Base-by-base conservation (phyloP, 306 rosid genomes). In the Trifolium fragiferum region DNA sequence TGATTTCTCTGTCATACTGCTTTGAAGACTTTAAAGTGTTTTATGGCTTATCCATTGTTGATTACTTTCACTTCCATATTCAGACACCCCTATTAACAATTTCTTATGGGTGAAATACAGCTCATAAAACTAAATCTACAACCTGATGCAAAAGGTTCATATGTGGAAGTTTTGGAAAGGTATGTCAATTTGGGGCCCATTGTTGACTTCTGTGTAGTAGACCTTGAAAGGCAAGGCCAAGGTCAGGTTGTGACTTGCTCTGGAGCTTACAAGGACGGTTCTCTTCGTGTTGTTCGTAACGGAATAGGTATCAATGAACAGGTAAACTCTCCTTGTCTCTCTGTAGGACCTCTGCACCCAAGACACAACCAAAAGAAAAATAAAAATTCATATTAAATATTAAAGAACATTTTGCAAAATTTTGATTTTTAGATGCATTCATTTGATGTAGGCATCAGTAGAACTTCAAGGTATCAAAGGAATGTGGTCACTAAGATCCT, bases 201-300 rank as follows among this genome's bases (percentile, higher is more conserved):
- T 58, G 97, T 86, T 77, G 99, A 95, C 86, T 89, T 95, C 76
- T 95, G 98, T 78, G 98, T 95, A 69, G 98, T 95, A 73, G 99
- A 95, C 85, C 97, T 92, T 68, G 99, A 95, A 78, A 90, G 99
- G 86, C 99, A 95, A 90, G 99, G 98, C 62, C 99, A 95, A 83
- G 99, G 97, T 57, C 99, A 95, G 90, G 99, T 95, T 73, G 99
- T 95, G 57, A 92, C 99, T 67, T 95, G 99, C 86, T 95, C 99
- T 73, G 99, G 99, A 66, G 98, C 99, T 76, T 95, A 79, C 84
- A 95, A 90, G 87, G 99, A 95, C 68, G 99, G 99, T 80, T 95
- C 99, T 84, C 99, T 95, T 33, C 99, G 99, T 11, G 87, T 92
- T 27, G 96, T 92, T 78, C 89, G 97, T 49, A 95, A 95, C 74